Evolutionary conservation across 176 grass and related monocot species (phyloP).

Genomic region (Musa itinerans): DNA sequence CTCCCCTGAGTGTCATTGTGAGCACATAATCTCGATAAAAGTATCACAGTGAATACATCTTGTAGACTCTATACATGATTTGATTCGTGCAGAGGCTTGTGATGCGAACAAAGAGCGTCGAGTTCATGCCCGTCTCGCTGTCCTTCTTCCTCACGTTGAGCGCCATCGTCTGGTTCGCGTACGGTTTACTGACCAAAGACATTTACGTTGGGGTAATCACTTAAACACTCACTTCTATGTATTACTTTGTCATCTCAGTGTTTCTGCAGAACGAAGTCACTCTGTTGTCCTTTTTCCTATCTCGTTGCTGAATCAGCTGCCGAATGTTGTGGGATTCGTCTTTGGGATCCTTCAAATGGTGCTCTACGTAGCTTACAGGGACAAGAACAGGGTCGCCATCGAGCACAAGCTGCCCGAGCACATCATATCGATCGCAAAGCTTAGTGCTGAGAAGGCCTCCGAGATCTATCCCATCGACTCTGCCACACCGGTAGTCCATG

Average conservation of each 20-base stretch:
- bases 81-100: conserved; percentile 51
- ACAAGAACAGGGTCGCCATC: conserved; percentile 13
- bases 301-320: conserved; percentile 12
- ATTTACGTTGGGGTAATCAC: conserved; percentile 55
- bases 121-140: conserved; percentile 94
- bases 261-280: background rate
- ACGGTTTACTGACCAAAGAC: conserved; percentile 67
- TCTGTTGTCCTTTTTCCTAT: background rate
- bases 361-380: conserved; percentile 57
- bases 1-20: conserved; percentile 84
- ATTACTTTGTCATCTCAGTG: background rate
- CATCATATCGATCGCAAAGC: conserved; percentile 24
- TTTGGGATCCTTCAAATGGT: conserved; percentile 80
- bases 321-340: conserved; percentile 72
- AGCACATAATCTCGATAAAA: background rate
- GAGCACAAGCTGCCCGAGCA: conserved; percentile 53
- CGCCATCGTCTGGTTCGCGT: conserved; percentile 79
- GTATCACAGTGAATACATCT: background rate
- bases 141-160: conserved; percentile 79
- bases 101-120: conserved; percentile 89
- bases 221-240: background rate
- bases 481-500: background rate
- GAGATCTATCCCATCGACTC: conserved; percentile 28
- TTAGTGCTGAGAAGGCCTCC: conserved; percentile 19
- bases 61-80: background rate